Base-by-base conservation (phyloP, 2,329 filamentous ascomycete species). In the Rasamsonia emersonii region DNA sequence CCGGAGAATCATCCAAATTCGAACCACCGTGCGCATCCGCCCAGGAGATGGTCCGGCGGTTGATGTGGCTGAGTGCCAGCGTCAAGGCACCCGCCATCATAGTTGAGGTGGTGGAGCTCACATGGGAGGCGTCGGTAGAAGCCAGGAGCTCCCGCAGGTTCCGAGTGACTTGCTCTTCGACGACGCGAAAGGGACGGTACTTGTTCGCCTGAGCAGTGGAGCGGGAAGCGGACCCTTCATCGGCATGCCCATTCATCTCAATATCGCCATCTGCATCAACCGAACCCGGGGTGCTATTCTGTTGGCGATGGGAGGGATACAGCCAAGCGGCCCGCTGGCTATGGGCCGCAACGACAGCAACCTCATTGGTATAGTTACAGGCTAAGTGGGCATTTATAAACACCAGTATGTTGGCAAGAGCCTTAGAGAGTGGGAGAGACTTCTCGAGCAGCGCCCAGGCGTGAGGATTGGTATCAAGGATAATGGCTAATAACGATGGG, bases 361-460 rank as follows among this genome's bases (percentile, higher is more conserved):
- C 84, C 57, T 89, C 83, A 62, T 96, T 96, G 33, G 83, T 77
- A 58, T 91, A 89, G 61, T 88, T 93, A 55, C 89, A 88, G 44
- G 91, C 86, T 18, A 98, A 73, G 55, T 98, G 93, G 34, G 89
- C 86, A 59, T 98, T 96, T 64, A 95, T 79, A 64, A 95, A 96
- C 65, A 98, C 81, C 50, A 96, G 79, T 42, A 96, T 74, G 61
- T 89, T 82, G 40, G 89, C 85, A 38, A 98, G 70, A 39, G 86
- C 86, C 50, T 82, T 80, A 30, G 83, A 83, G 39, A 98, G 74
- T 17, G 89, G 77, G 5, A 96, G 77, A 18, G 74, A 75, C 35
- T 76, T 63, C 39, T 79, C 70, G 26, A 96, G 74, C 38, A 84
- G 71, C 5, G 84, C 78, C 91, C 91, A 94, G 47, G 91, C 88